Evolutionary conservation across 768 basidiomycete genomes (phyloP).

Genomic region (Psilocybe subaeruginosa): DNA sequence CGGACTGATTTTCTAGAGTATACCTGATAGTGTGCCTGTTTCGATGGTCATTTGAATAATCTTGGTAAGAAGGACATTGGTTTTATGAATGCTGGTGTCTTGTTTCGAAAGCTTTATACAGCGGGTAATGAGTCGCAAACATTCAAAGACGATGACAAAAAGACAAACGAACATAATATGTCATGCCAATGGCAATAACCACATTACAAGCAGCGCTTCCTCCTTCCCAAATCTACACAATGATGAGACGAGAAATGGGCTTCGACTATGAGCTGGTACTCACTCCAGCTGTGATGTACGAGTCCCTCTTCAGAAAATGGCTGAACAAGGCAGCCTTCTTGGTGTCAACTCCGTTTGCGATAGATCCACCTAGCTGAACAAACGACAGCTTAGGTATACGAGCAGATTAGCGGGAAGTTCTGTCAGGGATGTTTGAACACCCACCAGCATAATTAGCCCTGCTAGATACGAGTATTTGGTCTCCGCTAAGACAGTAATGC

Average conservation of each 20-base stretch:
- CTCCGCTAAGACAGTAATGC: conserved; percentile 9
- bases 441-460: conserved; percentile 7
- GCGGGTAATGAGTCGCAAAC: neutral
- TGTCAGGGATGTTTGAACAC: neutral
- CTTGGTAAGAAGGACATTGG: conserved; percentile 9
- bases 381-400: conserved; percentile 8
- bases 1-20: neutral
- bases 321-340: conserved; percentile 15
- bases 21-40: conserved; percentile 14
- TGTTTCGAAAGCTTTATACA: conserved; percentile 4
- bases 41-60: conserved; percentile 14
- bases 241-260: neutral
- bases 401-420: neutral
- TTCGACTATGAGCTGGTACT: neutral
- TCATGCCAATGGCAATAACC: conserved; percentile 17
- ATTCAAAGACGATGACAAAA: neutral
- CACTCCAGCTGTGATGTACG: conserved; percentile 15
- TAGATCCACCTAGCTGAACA: conserved; percentile 15
- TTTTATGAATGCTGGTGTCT: conserved; percentile 6
- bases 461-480: conserved; percentile 1
- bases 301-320: conserved; percentile 11
- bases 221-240: conserved; percentile 19
- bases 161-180: conserved; percentile 13
- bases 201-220: conserved; percentile 18
- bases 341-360: conserved; percentile 15